Conservation (phyloP, 2,329 filamentous ascomycete species). For the Verticillium longisporum region DNA sequence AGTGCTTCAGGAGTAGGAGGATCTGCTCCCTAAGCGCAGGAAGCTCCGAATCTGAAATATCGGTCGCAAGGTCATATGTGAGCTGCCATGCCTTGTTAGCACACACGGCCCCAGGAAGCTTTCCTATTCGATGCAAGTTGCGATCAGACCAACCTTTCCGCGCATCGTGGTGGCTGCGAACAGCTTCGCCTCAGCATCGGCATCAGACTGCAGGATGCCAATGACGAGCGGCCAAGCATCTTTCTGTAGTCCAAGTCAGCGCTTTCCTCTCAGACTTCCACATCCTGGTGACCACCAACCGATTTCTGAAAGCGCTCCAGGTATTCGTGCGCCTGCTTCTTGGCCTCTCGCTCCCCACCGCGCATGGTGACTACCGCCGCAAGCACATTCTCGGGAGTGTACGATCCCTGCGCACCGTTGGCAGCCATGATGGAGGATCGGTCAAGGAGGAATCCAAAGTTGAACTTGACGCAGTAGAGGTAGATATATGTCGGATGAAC, state of each 20-base stretch:
- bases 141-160: constrained; percentile 68
- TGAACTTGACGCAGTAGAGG: neutral
- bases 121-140: neutral
- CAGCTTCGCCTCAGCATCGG: constrained; percentile 78
- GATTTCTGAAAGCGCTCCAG: constrained; percentile 97
- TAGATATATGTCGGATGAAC: neutral
- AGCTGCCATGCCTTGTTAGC: constrained; percentile 52
- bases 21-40: constrained; percentile 76
- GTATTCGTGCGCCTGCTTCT: constrained; percentile 85
- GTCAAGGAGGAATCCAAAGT: neutral
- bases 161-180: constrained; percentile 96
- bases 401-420: constrained; percentile 60
- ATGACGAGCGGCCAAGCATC: constrained; percentile 89
- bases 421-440: constrained; percentile 54
- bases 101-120: constrained; percentile 4
- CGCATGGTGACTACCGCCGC: constrained; percentile 89
- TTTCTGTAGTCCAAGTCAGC: constrained; percentile 45
- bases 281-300: constrained; percentile 34
- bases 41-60: constrained; percentile 71
- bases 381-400: constrained; percentile 69
- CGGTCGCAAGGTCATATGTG: constrained; percentile 82
- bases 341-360: constrained; percentile 72
- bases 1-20: constrained; percentile 72
- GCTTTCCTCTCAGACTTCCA: neutral
- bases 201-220: constrained; percentile 74